Base-by-base conservation (phyloP, 2,329 filamentous ascomycete genomes). In the Trichoderma breve region DNA sequence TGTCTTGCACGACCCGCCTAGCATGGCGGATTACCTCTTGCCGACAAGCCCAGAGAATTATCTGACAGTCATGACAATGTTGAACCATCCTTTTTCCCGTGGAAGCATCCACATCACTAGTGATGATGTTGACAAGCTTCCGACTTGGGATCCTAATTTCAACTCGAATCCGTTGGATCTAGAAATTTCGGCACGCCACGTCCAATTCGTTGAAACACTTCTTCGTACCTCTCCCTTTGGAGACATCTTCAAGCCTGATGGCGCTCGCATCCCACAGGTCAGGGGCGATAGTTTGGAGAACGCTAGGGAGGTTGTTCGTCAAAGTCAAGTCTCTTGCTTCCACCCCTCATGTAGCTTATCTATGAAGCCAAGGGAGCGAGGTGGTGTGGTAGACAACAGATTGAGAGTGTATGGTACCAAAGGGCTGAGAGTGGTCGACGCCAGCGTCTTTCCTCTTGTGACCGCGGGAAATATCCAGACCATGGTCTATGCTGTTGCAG, bases 1-100 rank as follows among this genome's bases (percentile, higher is more conserved):
- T 4, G 76, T 76, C 21, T 36, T 61, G 77, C 36, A 75, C 73
- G 11, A 75, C 75, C 2, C 80, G n/a, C 32, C 55, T 39, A 53
- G 47, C n/a, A 70, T 73, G 72, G 43, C 30, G 8, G 72, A 72
- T 32, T 47, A 81, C 4, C 57, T 72, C 55, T 21, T 57, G 18
- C 70, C 70, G n/a, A 62, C 58, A 6, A 64, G 57, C 12, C 70
- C 70, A 15, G 79, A 83, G 73, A 85, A 90, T 74, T 89, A 87
- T 76, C 82, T 88, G 64, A 86, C 87, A 30, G 81, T 86, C 73
- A 86, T 86, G 74, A 84, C 85, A 2, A 87, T 88, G 74, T 86
- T 89, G 36, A 86, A 86, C 51, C 89, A 91, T 72, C 89, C 89
- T 0, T 86, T 88, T 76, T 88, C 86, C 2, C 84, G 89, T 0